Evolutionary conservation across 176 grass and related monocot species (phyloP).

Genomic region (Rhipidocladum racemiflorum): DNA sequence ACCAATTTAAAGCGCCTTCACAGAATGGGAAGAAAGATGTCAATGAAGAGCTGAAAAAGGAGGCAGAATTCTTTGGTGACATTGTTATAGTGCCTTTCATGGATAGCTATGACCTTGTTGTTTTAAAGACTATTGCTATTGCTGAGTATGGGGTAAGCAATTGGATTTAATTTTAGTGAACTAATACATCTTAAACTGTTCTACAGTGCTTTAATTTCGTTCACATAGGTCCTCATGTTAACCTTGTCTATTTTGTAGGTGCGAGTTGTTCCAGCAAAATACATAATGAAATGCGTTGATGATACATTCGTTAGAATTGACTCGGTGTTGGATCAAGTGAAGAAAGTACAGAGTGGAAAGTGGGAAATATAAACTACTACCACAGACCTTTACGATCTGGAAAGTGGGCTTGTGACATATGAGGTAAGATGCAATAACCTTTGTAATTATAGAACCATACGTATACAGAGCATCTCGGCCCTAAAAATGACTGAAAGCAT

Average conservation of each 20-base stretch:
- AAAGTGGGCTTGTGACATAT: conserved; percentile 86
- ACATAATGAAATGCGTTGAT: conserved; percentile 91
- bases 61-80: conserved; percentile 50
- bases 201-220: background rate
- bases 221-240: conserved; percentile 1
- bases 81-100: conserved; percentile 55
- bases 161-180: background rate
- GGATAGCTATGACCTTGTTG: conserved; percentile 55
- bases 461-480: background rate
- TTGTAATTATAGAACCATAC: background rate
- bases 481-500: background rate
- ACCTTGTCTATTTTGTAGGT: conserved; percentile 42
- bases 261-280: conserved; percentile 58
- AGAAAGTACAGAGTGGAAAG: conserved; percentile 51
- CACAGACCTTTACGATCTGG: conserved; percentile 70
- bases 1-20: background rate
- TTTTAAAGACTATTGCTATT: conserved; percentile 54
- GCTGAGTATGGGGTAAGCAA: conserved; percentile 31
- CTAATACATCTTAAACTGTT: background rate
- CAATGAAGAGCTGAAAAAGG: conserved; percentile 37
- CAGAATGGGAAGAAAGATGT: background rate
- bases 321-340: conserved; percentile 62
- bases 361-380: conserved; percentile 92
- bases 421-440: conserved; percentile 56
- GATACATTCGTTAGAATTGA: conserved; percentile 79